Percentiles rank a stretch among this genome's conserved stretches.
phyloP scores from a whole-genome alignment of 2,329 filamentous ascomycete genomes.

The Aspergillus costaricaensis region DNA sequence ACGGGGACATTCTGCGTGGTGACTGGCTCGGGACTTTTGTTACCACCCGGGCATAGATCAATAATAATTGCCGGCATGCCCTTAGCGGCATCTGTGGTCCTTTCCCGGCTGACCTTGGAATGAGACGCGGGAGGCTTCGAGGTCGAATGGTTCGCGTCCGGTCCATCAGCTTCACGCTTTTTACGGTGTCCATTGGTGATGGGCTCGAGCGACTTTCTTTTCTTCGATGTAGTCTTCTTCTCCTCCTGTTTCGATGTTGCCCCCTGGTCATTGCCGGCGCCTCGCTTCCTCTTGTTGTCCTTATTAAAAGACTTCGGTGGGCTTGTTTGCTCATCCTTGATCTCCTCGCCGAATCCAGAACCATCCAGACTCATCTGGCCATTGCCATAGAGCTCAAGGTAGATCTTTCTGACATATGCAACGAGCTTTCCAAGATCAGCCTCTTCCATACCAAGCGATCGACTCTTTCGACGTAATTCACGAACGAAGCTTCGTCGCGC shows the following conservation, averaged over 20 bases:
- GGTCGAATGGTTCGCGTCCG: neutral
- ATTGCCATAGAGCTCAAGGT: constrained; percentile 20
- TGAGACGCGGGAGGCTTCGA: neutral
- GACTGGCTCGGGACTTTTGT: neutral
- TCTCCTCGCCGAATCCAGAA: constrained; percentile 26
- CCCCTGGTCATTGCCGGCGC: neutral
- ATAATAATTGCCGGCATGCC: neutral
- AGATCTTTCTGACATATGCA: constrained; percentile 25
- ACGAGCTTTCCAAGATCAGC: constrained; percentile 17
- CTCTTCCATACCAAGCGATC: constrained; percentile 19
- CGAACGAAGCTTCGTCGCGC: constrained; percentile 21
- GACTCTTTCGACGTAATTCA: constrained; percentile 22
- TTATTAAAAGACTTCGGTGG: constrained; percentile 11
- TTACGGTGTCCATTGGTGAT: neutral
- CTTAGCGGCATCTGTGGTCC: neutral
- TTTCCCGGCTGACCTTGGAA: neutral
- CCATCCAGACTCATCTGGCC: constrained; percentile 6
- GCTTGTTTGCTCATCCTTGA: constrained; percentile 18
- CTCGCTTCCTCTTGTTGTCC: constrained; percentile 10
- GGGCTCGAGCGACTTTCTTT: neutral
- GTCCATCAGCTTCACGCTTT: neutral
- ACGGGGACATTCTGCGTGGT: neutral
- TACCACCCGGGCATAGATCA: neutral
- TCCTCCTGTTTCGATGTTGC: neutral
- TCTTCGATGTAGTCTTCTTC: neutral